These are phyloP conservation scores for Mortierella hygrophila DNA, from an alignment of 192 early-diverging fungal species.

Conservation along the genomic window DNA sequence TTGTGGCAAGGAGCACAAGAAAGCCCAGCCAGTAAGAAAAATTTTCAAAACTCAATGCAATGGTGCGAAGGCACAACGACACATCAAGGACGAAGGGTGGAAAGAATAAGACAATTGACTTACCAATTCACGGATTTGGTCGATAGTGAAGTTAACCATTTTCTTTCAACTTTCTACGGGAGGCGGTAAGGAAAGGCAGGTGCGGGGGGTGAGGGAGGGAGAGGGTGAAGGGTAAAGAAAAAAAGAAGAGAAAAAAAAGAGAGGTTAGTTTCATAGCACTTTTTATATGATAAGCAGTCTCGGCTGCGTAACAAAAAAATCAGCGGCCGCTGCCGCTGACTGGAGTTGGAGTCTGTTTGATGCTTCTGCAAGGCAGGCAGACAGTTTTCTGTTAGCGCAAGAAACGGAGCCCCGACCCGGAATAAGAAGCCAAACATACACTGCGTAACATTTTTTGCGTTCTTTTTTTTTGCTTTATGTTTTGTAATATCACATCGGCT, in stretches of 20 bases:
- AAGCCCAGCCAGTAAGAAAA: not conserved
- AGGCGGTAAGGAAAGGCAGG: conserved; percentile 5
- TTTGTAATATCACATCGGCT: not conserved
- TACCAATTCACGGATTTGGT: conserved; percentile 64
- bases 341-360: not conserved
- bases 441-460: conserved; percentile 25
- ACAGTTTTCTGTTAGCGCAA: not conserved
- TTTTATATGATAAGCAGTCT: conserved; percentile 19
- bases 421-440: conserved; percentile 14
- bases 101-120: not conserved
- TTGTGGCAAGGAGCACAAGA: not conserved
- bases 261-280: conserved; percentile 18
- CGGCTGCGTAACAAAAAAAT: conserved; percentile 33
- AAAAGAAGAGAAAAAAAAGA: conserved; percentile 15
- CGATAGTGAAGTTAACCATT: conserved; percentile 66
- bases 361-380: not conserved
- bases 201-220: not conserved
- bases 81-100: not conserved
- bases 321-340: not conserved
- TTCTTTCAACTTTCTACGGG: conserved; percentile 50
- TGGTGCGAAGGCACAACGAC: not conserved
- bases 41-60: not conserved
- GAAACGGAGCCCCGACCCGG: conserved; percentile 6
- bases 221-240: conserved; percentile 29
- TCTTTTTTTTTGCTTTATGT: not conserved